Conservation (phyloP, 225 moss, liverwort and hornwort species). For the Polytrichum formosum region DNA sequence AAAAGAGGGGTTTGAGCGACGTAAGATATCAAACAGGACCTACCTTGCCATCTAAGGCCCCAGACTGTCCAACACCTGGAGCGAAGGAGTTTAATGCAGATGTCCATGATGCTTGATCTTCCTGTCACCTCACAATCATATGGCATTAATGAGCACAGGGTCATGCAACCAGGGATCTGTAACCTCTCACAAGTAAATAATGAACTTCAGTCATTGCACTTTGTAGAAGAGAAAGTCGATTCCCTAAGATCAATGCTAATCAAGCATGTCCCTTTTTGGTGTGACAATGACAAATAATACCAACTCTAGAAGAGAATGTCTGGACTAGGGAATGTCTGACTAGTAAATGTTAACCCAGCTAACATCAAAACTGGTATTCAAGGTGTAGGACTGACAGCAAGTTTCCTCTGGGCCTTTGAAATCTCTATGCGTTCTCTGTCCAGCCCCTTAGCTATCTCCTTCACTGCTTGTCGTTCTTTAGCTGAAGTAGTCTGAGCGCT, state of each 20-base stretch:
- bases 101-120: slow-evolving; percentile 43
- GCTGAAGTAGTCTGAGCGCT: slow-evolving; percentile 20
- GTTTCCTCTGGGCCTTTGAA: slow-evolving; percentile 33
- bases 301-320: too few species aligned
- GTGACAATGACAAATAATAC: too few species aligned
- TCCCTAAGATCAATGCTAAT: too few species aligned
- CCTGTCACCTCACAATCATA: slow-evolving; percentile 20
- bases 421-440: slow-evolving; percentile 33
- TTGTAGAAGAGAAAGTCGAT: too few species aligned
- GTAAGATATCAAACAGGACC: neutral
- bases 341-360: too few species aligned
- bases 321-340: too few species aligned
- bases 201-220: too few species aligned
- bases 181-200: too few species aligned
- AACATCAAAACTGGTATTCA: too few species aligned
- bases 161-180: neutral
- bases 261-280: too few species aligned
- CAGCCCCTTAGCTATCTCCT: slow-evolving; percentile 27
- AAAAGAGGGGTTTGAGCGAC: neutral
- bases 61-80: slow-evolving; percentile 44
- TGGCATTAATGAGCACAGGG: neutral
- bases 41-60: slow-evolving; percentile 35
- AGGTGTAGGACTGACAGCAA: slow-evolving; percentile 24
- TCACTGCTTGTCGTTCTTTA: slow-evolving; percentile 17
- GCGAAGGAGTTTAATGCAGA: slow-evolving; percentile 38